A percentile compares a stretch with the other conserved stretches of the same genome.
These are phyloP conservation scores for Sphagnum magellanicum DNA, from an alignment of 228 moss, liverwort and hornwort species.

Conservation along the genomic window DNA sequence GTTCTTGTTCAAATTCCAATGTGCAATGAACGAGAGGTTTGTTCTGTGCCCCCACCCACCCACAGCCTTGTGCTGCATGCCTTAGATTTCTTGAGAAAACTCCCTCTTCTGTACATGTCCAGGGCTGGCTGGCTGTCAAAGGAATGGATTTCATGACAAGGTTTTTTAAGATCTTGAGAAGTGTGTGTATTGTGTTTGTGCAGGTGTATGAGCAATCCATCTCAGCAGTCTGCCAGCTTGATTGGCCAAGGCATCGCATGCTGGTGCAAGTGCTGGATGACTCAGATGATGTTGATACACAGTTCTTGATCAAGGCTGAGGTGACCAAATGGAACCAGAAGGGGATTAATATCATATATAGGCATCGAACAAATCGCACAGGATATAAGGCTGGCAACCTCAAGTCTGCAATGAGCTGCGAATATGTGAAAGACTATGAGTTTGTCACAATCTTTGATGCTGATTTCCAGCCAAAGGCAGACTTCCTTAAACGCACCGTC, in stretches of 20 bases:
- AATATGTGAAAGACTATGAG: conserved; percentile 87
- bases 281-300: conserved; percentile 84
- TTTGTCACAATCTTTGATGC: conserved; percentile 94
- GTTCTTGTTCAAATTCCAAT: conserved; percentile 64
- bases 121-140: too few species aligned
- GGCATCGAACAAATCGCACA: conserved; percentile 81
- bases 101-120: too few species aligned
- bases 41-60: conserved; percentile 1
- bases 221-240: conserved; percentile 91
- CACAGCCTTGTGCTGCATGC: too few species aligned
- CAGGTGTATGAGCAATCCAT: conserved; percentile 99
- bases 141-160: too few species aligned
- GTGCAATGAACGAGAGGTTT: conserved; percentile 69
- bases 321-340: conserved; percentile 80
- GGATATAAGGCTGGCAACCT: conserved; percentile 98
- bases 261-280: conserved; percentile 96
- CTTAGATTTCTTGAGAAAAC: too few species aligned
- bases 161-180: too few species aligned
- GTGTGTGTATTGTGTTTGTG: conserved; percentile 1
- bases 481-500: conserved; percentile 86
- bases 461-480: conserved; percentile 88
- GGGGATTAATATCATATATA: conserved; percentile 80
- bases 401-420: conserved; percentile 85
- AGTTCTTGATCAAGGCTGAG: conserved; percentile 84
- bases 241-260: conserved; percentile 87